phyloP scores from a whole-genome alignment of 176 grass and related monocot species.

The Oryza meyeriana region DNA sequence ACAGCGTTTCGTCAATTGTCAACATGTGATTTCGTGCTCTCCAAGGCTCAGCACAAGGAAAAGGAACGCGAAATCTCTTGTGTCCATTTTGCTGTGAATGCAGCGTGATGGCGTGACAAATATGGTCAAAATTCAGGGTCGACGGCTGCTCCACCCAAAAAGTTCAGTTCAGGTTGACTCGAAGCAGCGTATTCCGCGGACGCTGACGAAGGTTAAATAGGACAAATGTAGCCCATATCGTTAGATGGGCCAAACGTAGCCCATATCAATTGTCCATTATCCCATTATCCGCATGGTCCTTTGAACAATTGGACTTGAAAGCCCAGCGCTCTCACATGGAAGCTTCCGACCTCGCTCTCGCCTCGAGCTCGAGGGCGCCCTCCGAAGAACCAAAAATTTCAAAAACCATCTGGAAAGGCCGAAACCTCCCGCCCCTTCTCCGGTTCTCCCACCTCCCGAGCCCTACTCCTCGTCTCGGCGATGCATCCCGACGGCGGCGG shows the following conservation, averaged over 20 bases:
- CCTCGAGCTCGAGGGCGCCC: background rate
- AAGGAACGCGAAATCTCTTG: background rate
- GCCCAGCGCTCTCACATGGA: background rate
- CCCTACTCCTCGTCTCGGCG: background rate
- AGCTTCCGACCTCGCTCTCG: background rate
- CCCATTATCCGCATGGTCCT: background rate
- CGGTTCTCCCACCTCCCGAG: background rate
- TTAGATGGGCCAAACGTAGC: background rate
- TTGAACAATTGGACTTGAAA: background rate
- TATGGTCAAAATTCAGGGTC: background rate
- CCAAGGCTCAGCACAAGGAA: background rate
- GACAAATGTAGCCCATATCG: background rate
- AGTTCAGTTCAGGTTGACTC: background rate
- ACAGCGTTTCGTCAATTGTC: too few species aligned
- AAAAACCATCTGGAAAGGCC: conserved; percentile 3
- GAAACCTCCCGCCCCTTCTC: conserved; percentile 37
- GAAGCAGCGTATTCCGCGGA: background rate
- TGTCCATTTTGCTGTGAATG: background rate
- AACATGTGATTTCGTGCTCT: background rate
- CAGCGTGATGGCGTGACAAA: background rate
- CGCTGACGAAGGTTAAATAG: background rate
- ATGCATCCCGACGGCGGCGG: conserved; percentile 42
- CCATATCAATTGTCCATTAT: background rate
- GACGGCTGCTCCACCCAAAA: background rate
- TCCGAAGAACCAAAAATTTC: conserved; percentile 29